Percentiles rank a stretch among this genome's conserved stretches.
phyloP scores from a whole-genome alignment of 441 rosid genomes.

The Biscutella laevigata region DNA sequence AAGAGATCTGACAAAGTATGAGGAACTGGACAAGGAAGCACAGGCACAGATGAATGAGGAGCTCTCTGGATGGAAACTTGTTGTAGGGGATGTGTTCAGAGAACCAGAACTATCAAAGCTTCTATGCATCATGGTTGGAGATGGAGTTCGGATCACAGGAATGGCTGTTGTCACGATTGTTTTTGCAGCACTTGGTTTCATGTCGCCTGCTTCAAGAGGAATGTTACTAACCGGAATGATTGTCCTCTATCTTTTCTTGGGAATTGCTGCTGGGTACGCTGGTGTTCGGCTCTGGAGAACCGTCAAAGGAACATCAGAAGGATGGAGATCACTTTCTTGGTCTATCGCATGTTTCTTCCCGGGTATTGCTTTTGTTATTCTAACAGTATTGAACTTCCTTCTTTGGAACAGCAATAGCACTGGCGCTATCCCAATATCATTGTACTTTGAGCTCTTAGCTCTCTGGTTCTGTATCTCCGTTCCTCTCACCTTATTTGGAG shows the following conservation, averaged over 20 bases:
- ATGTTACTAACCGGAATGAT: conserved; percentile 91
- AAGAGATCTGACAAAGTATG: conserved; percentile 86
- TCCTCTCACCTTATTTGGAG: conserved; percentile 86
- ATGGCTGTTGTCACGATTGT: conserved; percentile 84
- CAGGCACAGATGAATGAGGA: conserved; percentile 97
- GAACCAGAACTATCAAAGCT: conserved; percentile 70
- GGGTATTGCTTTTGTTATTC: conserved; percentile 77
- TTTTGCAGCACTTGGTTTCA: conserved; percentile 89
- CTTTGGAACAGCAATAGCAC: conserved; percentile 90
- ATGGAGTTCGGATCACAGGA: conserved; percentile 82
- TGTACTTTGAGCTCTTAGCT: conserved; percentile 55
- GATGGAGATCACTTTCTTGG: conserved; percentile 84
- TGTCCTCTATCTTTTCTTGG: conserved; percentile 75
- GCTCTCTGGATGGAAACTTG: conserved; percentile 97
- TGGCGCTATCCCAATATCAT: conserved; percentile 82
- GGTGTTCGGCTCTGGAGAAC: conserved; percentile 84
- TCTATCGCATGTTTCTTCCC: conserved; percentile 82
- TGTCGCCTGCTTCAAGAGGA: conserved; percentile 97
- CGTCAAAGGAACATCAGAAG: conserved; percentile 64
- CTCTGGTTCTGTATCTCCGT: conserved; percentile 98
- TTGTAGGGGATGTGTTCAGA: conserved; percentile 90
- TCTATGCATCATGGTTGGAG: conserved; percentile 83
- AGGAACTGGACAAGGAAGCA: conserved; percentile 91
- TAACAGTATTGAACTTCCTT: conserved; percentile 70
- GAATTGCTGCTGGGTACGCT: conserved; percentile 74